These are phyloP conservation scores for Emericellopsis terricola DNA, from an alignment of 495 filamentous ascomycete species.

Conservation along the genomic window DNA sequence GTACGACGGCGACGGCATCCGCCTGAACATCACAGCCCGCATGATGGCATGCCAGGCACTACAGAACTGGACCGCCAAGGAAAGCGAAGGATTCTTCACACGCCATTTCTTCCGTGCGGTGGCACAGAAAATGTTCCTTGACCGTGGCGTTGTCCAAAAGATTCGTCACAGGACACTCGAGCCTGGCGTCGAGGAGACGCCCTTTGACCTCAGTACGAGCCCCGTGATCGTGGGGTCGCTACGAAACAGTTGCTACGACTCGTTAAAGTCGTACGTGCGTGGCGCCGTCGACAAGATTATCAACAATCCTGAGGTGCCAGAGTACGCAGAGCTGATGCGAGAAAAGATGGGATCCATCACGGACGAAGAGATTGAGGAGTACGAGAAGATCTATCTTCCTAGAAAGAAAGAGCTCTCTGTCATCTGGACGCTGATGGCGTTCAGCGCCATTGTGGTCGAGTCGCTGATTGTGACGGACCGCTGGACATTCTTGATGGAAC, in stretches of 20 bases:
- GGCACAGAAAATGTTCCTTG: slow-evolving; percentile 76
- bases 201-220: slow-evolving; percentile 37
- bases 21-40: slow-evolving; percentile 85
- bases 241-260: slow-evolving; percentile 59
- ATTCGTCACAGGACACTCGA: slow-evolving; percentile 21
- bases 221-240: slow-evolving; percentile 78
- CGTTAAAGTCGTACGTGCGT: slow-evolving; percentile 58
- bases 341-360: slow-evolving; percentile 43
- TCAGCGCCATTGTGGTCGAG: slow-evolving; percentile 76
- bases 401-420: slow-evolving; percentile 69
- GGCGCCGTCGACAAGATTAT: slow-evolving; percentile 62
- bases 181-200: slow-evolving; percentile 19
- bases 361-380: slow-evolving; percentile 53
- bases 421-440: slow-evolving; percentile 89
- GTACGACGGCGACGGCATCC: slow-evolving; percentile 43
- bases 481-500: slow-evolving; percentile 76
- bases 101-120: slow-evolving; percentile 87
- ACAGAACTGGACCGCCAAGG: slow-evolving; percentile 66
- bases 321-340: slow-evolving; percentile 34
- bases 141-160: slow-evolving; percentile 50
- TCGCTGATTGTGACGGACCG: slow-evolving; percentile 80
- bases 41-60: slow-evolving; percentile 97
- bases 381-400: slow-evolving; percentile 42
- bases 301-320: slow-evolving; percentile 33
- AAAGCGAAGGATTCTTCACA: slow-evolving; percentile 78